Evolutionary conservation across 495 filamentous ascomycete genomes (phyloP).

Genomic region (Extremus antarcticus): DNA sequence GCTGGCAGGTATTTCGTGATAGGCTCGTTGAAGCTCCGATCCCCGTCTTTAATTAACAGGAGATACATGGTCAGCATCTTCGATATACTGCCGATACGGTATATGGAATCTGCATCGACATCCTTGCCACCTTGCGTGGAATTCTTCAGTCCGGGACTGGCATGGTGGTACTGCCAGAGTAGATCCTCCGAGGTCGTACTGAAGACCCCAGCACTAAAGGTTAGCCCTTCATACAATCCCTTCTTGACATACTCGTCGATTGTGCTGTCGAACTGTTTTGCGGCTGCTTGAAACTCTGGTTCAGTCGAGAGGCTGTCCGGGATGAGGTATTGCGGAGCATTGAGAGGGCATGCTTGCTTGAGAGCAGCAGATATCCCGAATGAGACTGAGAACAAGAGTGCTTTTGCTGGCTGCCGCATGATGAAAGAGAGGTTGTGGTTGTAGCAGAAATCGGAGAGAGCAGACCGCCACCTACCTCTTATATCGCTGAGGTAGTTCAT

Average conservation of each 20-base stretch:
- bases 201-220: background rate
- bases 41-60: background rate
- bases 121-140: background rate
- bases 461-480: no score
- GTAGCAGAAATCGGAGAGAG: no score
- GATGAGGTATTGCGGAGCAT: background rate
- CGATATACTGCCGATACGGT: slow-evolving; percentile 5
- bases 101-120: slow-evolving; percentile 1
- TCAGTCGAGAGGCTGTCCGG: background rate
- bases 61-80: slow-evolving; percentile 4
- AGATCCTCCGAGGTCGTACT: background rate
- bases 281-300: background rate
- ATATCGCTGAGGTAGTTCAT: no score
- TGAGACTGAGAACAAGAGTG: background rate
- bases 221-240: background rate
- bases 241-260: background rate
- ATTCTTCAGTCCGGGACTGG: background rate
- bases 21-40: background rate
- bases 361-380: background rate
- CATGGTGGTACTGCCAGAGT: background rate
- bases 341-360: background rate
- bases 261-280: background rate
- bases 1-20: slow-evolving; percentile 1
- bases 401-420: no score
- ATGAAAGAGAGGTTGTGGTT: no score